These are phyloP conservation scores for Penicillium alfredii DNA, from an alignment of 495 filamentous ascomycete genomes.

Conservation along the genomic window DNA sequence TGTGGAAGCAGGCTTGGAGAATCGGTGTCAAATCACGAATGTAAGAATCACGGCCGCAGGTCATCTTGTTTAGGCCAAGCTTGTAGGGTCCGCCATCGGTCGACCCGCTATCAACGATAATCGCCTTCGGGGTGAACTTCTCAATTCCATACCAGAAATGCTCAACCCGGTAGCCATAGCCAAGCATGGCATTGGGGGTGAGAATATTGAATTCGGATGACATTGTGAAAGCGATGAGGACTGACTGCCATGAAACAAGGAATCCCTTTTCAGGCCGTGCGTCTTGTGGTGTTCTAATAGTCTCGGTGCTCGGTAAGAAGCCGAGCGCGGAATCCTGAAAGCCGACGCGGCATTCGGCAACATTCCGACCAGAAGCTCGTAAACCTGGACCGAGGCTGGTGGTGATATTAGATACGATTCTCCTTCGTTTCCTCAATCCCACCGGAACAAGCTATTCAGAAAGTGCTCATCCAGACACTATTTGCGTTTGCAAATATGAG, in stretches of 20 bases:
- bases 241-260: not conserved
- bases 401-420: not conserved
- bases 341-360: not conserved
- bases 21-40: conserved; percentile 35
- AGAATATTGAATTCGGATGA: conserved; percentile 28
- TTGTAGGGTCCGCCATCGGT: conserved; percentile 44
- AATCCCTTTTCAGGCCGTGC: not conserved
- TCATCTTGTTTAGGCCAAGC: conserved; percentile 36
- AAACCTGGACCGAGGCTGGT: not conserved
- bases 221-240: conserved; percentile 1
- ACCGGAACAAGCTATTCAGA: no score
- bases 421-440: no score
- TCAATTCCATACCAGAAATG: conserved; percentile 27
- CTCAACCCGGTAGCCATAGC: conserved; percentile 35
- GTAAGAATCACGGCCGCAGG: conserved; percentile 29
- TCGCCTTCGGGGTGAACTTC: conserved; percentile 30
- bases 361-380: not conserved
- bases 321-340: not conserved
- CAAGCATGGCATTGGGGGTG: conserved; percentile 45
- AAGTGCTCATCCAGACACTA: no score
- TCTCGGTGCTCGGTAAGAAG: not conserved
- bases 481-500: no score
- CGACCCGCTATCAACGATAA: conserved; percentile 46
- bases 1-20: conserved; percentile 21
- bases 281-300: not conserved